Evolutionary conservation across 345 rosid species (phyloP).

Genomic region (Ceriops tagal): DNA sequence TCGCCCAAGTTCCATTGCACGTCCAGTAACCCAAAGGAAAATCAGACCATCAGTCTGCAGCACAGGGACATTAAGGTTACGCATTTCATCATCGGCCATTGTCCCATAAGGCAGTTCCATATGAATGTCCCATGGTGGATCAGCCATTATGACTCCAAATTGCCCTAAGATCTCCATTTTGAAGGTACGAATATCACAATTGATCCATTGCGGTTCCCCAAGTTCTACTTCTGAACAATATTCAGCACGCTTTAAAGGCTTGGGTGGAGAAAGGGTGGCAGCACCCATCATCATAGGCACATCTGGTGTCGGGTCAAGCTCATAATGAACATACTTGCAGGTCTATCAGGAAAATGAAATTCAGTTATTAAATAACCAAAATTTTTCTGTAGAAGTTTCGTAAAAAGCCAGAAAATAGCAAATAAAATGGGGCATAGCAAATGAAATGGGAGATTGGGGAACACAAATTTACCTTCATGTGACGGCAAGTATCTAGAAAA

Average conservation of each 20-base stretch:
- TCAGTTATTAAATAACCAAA: background rate
- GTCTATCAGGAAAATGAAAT: constrained; percentile 47
- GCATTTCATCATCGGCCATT: constrained; percentile 99
- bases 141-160: constrained; percentile 98
- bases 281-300: constrained; percentile 47
- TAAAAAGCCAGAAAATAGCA: constrained; percentile 10
- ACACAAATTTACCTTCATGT: constrained; percentile 73
- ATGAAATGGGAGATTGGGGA: constrained; percentile 5
- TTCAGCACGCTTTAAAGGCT: constrained; percentile 85
- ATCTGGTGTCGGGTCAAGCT: constrained; percentile 87
- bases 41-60: constrained; percentile 96
- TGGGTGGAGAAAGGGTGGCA: constrained; percentile 49
- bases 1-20: constrained; percentile 99
- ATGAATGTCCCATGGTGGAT: constrained; percentile 99
- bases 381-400: background rate
- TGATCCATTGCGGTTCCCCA: constrained; percentile 97
- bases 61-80: constrained; percentile 95
- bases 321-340: constrained; percentile 97
- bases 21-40: constrained; percentile 99
- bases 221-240: constrained; percentile 97
- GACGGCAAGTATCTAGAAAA: constrained; percentile 98
- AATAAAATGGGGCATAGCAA: constrained; percentile 1
- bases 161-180: constrained; percentile 97
- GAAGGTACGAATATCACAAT: constrained; percentile 84
- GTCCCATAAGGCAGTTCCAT: constrained; percentile 99